Conservation (phyloP, 2,329 filamentous ascomycete genomes). For the Aschersonia sp. region DNA sequence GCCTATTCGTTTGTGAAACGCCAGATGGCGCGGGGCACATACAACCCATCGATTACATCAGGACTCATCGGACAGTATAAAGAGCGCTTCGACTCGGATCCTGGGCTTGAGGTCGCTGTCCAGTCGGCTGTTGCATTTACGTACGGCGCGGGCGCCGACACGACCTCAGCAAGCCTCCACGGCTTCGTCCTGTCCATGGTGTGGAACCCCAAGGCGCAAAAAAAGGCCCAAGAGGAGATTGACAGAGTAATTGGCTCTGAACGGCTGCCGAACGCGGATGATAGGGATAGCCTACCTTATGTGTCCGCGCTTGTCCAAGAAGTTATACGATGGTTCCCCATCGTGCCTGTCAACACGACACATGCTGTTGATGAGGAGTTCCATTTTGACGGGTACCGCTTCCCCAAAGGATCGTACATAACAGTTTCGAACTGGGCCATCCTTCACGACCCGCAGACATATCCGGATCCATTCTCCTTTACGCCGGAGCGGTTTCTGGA, state of each 20-base stretch:
- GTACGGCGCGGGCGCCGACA: conserved; percentile 6
- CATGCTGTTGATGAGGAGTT: background rate
- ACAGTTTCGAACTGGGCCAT: background rate
- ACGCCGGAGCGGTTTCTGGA: conserved; percentile 5
- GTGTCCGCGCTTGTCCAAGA: background rate
- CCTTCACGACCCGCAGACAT: background rate
- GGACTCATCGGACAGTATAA: conserved; percentile 1
- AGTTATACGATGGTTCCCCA: background rate
- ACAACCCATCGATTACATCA: conserved; percentile 13
- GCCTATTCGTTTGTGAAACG: conserved; percentile 15
- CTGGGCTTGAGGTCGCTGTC: background rate
- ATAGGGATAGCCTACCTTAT: background rate
- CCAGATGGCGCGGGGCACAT: conserved; percentile 9
- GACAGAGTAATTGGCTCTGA: background rate
- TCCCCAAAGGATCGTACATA: background rate
- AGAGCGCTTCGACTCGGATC: background rate
- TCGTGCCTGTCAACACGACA: background rate
- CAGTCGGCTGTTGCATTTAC: background rate
- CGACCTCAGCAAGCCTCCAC: background rate
- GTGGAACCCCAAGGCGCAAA: background rate
- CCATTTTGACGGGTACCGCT: background rate
- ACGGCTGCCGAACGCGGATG: background rate
- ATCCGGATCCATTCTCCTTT: background rate
- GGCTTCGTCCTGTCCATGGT: background rate
- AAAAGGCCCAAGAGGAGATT: background rate